Conservation (phyloP, 352 stramenopile genomes). For the Phytophthora macrochlamydospora region DNA sequence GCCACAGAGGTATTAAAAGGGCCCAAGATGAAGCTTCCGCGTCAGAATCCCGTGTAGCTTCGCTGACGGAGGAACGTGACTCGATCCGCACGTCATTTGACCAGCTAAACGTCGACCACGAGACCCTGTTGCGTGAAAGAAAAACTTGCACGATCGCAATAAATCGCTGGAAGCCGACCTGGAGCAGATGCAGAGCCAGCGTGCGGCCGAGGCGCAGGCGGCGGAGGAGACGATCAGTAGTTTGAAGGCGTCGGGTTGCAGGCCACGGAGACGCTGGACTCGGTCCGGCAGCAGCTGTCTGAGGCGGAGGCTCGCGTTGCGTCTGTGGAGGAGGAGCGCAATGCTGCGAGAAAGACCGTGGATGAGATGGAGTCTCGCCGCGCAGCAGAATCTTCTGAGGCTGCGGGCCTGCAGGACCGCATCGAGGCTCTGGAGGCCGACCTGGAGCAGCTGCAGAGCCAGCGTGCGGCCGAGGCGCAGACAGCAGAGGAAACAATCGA, state of each 20-base stretch:
- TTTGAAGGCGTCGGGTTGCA: conserved; percentile 23
- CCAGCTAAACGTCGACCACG: conserved; percentile 17
- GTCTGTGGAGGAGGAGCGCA: conserved; percentile 2
- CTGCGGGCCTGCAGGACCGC: conserved; percentile 5
- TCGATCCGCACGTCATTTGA: conserved; percentile 12
- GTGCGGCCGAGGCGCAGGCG: conserved; percentile 15
- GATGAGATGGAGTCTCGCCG: conserved; percentile 9
- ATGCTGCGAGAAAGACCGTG: neutral
- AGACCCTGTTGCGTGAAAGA: conserved; percentile 1
- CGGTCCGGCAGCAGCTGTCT: conserved; percentile 25
- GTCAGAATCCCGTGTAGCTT: conserved; percentile 18
- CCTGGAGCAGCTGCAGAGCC: neutral
- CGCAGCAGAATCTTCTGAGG: neutral
- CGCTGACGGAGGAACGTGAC: conserved; percentile 14
- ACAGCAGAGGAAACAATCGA: conserved; percentile 8
- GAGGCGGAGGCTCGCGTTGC: conserved; percentile 21
- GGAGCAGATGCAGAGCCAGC: conserved; percentile 26
- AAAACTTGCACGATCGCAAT: conserved; percentile 3
- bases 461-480: conserved; percentile 14
- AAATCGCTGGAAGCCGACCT: conserved; percentile 26
- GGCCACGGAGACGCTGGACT: conserved; percentile 18
- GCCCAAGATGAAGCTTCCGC: conserved; percentile 20
- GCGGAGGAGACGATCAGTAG: conserved; percentile 26
- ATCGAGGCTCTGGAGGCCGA: conserved; percentile 4
- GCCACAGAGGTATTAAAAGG: conserved; percentile 21